Conservation (phyloP, 352 stramenopile genomes). For the Nothophytophthora sp. region DNA sequence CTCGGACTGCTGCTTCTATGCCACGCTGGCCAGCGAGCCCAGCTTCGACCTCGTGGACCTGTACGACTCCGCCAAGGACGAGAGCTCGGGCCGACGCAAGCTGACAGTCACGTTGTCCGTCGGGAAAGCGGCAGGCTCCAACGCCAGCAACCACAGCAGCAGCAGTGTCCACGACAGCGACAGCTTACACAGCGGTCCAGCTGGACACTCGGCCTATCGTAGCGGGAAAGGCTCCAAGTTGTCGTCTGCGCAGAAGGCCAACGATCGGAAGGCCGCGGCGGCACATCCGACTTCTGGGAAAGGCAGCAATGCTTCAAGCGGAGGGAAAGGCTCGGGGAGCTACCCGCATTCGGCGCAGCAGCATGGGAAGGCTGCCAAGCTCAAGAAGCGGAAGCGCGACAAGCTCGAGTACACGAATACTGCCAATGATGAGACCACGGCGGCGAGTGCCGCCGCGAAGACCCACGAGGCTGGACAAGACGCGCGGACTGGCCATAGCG, state of each 20-base stretch:
- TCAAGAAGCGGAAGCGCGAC: conserved; percentile 62
- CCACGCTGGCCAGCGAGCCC: conserved; percentile 49
- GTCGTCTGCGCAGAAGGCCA: conserved; percentile 19
- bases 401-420: conserved; percentile 3
- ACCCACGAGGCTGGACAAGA: neutral
- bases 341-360: conserved; percentile 20
- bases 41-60: conserved; percentile 59
- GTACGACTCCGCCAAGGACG: conserved; percentile 32
- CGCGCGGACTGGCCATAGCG: neutral
- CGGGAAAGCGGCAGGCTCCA: conserved; percentile 18
- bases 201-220: conserved; percentile 10
- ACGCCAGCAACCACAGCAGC: conserved; percentile 3
- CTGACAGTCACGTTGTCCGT: conserved; percentile 46
- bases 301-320: too few species aligned
- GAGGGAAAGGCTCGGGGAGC: conserved; percentile 1
- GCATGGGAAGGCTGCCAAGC: conserved; percentile 40
- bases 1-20: conserved; percentile 72
- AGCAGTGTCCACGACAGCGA: conserved; percentile 10
- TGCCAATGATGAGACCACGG: conserved; percentile 11
- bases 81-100: conserved; percentile 36
- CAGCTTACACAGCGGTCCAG: neutral
- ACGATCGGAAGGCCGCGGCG: conserved; percentile 14
- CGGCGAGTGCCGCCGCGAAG: conserved; percentile 2
- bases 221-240: conserved; percentile 32
- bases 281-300: conserved; percentile 17